phyloP scores from a whole-genome alignment of 495 filamentous ascomycete genomes.

The Hypomontagnella submonticulosa region DNA sequence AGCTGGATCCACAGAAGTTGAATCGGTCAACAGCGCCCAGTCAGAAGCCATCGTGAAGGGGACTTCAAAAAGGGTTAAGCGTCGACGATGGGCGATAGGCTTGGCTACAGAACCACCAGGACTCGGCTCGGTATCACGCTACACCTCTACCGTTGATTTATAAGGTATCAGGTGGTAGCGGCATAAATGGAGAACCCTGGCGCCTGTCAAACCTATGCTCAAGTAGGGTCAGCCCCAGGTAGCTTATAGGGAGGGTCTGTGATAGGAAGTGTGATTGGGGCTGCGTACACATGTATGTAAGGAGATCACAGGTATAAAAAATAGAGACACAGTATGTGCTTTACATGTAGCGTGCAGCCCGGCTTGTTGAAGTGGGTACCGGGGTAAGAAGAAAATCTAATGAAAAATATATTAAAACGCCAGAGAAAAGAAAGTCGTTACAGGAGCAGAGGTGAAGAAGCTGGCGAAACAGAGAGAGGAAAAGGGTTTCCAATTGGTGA shows the following conservation, averaged over 20 bases:
- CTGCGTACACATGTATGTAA: conserved; percentile 32
- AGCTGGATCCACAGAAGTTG: conserved; percentile 19
- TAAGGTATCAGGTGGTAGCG: conserved; percentile 35
- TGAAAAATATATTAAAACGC: conserved; percentile 4
- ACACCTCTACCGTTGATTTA: conserved; percentile 32
- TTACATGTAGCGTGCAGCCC: conserved; percentile 7
- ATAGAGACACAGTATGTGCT: conserved; percentile 18
- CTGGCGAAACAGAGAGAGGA: conserved; percentile 27
- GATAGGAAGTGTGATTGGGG: conserved; percentile 37
- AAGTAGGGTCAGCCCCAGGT: conserved; percentile 26
- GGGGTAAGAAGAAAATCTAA: conserved; percentile 5
- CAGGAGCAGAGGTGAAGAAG: conserved; percentile 5
- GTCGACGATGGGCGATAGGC: conserved; percentile 29
- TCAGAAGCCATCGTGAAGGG: conserved; percentile 34
- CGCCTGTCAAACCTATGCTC: conserved; percentile 39
- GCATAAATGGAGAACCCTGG: conserved; percentile 31
- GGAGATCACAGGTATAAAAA: conserved; percentile 30
- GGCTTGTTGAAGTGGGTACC: conserved; percentile 30
- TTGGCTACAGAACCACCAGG: conserved; percentile 32
- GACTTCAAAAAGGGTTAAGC: conserved; percentile 41
- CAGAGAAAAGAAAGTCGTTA: conserved; percentile 12
- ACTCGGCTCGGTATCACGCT: conserved; percentile 40
- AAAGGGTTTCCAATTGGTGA: conserved; percentile 16
- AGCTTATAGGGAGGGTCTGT: conserved; percentile 29
- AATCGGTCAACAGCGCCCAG: conserved; percentile 21